phyloP scores from a whole-genome alignment of 768 basidiomycete genomes.

The Leccinum longicurvipes region DNA sequence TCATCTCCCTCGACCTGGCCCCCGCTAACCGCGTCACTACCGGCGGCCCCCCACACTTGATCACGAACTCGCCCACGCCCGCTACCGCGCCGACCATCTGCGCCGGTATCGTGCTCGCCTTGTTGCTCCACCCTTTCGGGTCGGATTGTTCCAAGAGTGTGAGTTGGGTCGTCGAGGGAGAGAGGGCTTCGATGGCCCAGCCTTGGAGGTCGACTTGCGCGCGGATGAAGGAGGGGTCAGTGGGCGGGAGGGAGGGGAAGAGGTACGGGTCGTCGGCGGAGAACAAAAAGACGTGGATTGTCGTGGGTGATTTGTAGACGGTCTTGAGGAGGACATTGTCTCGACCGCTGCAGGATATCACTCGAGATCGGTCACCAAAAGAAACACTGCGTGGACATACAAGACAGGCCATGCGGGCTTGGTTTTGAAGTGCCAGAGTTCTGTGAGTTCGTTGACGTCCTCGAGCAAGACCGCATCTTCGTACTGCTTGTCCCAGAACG shows the following conservation, averaged over 20 bases:
- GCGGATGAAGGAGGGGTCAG: conserved; percentile 77
- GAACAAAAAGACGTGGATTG: conserved; percentile 93
- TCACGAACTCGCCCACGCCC: conserved; percentile 92
- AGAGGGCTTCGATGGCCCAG: conserved; percentile 94
- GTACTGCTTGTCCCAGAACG: conserved; percentile 86
- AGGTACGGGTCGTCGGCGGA: conserved; percentile 87
- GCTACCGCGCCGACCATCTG: conserved; percentile 88
- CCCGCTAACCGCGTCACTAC: conserved; percentile 80
- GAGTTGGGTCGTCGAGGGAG: conserved; percentile 90
- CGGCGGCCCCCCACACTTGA: conserved; percentile 94
- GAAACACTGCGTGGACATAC: conserved; percentile 46
- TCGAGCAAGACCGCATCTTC: conserved; percentile 85
- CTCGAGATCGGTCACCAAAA: background rate
- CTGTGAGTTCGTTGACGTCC: conserved; percentile 86
- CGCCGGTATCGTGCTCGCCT: conserved; percentile 82
- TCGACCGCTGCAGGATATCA: conserved; percentile 60
- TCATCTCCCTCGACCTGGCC: conserved; percentile 67
- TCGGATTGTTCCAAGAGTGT: conserved; percentile 96
- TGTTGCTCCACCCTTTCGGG: conserved; percentile 96
- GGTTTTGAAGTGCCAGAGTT: conserved; percentile 90
- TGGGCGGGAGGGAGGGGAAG: conserved; percentile 68
- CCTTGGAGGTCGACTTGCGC: conserved; percentile 98
- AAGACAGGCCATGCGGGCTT: conserved; percentile 93
- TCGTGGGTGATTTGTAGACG: conserved; percentile 93
- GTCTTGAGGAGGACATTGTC: conserved; percentile 91